Evolutionary conservation across 1,139 yeast genomes (phyloP).

Genomic region (Meyerozyma athensensis): DNA sequence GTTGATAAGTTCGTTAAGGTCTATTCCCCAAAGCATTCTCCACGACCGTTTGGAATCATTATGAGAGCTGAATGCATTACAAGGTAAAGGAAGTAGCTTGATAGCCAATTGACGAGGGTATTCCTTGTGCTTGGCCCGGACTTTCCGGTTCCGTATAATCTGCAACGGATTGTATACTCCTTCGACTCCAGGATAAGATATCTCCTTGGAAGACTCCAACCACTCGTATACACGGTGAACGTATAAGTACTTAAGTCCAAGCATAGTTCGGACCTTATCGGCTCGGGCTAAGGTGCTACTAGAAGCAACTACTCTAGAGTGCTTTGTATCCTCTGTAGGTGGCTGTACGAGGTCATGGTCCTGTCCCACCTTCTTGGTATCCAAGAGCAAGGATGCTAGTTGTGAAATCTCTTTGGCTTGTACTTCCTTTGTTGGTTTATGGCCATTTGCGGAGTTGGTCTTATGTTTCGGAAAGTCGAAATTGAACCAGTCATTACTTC

Average conservation of each 20-base stretch:
- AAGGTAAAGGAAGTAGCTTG: slow-evolving; percentile 45
- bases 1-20: slow-evolving; percentile 54
- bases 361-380: slow-evolving; percentile 38
- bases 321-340: slow-evolving; percentile 7
- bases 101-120: slow-evolving; percentile 29
- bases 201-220: slow-evolving; percentile 12
- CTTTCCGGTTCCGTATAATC: slow-evolving; percentile 63
- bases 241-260: slow-evolving; percentile 48
- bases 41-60: slow-evolving; percentile 26
- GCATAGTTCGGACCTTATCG: slow-evolving; percentile 46
- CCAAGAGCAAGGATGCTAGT: slow-evolving; percentile 38
- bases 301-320: slow-evolving; percentile 18
- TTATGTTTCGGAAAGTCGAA: slow-evolving; percentile 5
- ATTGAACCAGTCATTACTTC: slow-evolving; percentile 7
- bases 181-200: slow-evolving; percentile 45
- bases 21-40: slow-evolving; percentile 61
- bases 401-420: slow-evolving; percentile 37
- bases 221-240: slow-evolving; percentile 34
- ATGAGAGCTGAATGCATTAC: slow-evolving; percentile 48
- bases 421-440: background rate
- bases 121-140: slow-evolving; percentile 44
- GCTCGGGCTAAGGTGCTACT: slow-evolving; percentile 46
- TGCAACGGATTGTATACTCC: slow-evolving; percentile 80
- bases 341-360: slow-evolving; percentile 21
- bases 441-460: background rate